phyloP scores from a whole-genome alignment of 2,329 filamentous ascomycete genomes.

The Colletotrichum destructivum region DNA sequence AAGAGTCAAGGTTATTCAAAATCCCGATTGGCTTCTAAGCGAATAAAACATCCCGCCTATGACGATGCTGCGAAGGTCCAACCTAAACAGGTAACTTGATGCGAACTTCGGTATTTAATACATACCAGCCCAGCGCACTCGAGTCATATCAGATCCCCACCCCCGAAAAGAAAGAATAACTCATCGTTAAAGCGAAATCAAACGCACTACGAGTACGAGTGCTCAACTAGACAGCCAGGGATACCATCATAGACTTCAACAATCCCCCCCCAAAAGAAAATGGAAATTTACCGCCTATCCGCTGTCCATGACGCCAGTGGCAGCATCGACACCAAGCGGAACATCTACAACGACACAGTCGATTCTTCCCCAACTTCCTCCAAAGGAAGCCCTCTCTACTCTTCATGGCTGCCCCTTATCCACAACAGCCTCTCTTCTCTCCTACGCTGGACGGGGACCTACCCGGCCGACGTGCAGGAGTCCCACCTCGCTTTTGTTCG shows the following conservation, averaged over 20 bases:
- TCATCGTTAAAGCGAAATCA: background rate
- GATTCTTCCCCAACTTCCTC: constrained; percentile 1
- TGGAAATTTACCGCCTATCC: constrained; percentile 14
- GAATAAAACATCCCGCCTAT: background rate
- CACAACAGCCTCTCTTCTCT: constrained; percentile 15
- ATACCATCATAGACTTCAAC: background rate
- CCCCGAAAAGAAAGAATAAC: background rate
- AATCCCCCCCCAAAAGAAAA: constrained; percentile 8
- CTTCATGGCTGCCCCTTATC: constrained; percentile 29
- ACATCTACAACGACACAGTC: constrained; percentile 17
- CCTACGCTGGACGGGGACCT: constrained; percentile 28
- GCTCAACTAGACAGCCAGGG: background rate
- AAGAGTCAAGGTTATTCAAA: background rate
- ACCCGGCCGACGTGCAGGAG: constrained; percentile 18
- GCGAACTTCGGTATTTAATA: background rate
- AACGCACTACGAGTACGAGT: background rate
- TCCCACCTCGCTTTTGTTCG: constrained; percentile 32
- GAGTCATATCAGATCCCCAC: background rate
- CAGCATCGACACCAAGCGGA: background rate
- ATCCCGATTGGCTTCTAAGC: background rate
- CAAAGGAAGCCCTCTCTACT: constrained; percentile 4
- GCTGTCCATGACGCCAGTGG: background rate
- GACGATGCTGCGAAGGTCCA: background rate
- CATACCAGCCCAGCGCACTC: background rate
- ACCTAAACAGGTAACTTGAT: constrained; percentile 2